Evolutionary conservation across 129 eudicot genomes (phyloP), one percentile per base, ranked within the genome.

Genomic region (Flaveria trinervia): DNA sequence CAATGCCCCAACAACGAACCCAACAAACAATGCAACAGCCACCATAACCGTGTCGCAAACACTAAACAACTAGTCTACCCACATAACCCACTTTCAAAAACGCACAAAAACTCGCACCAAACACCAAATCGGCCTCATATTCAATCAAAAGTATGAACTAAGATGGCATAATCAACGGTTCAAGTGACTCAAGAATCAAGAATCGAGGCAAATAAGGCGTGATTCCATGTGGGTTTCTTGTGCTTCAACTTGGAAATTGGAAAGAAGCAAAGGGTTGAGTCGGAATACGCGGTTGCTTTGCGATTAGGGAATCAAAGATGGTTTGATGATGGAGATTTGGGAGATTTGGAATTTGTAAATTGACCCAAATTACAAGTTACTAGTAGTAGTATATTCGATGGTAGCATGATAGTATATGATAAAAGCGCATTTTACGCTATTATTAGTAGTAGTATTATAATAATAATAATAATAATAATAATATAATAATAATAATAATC

Each of bases 1-100:
- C n/a, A 88, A 57, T 52, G 78, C 93, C 55, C 96, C 96, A 56
- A 86, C 50, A 25, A 88, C 70, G 65, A 88, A 88, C 54, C 85
- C 89, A 6, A 79, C 10, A 9, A 81, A 65, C 82, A 90, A 50
- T 26, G 86, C 73, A 77, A 87, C 65, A 73, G 79, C 67, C 83
- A 83, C 75, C 83, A 79, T 80, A 52, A 26, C 56, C 75, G 59
- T 20, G 22, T 44, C 7, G 1, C 8, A 36, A 36, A 36, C 41
- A 36, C 41, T 36, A 36, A 36, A 5, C 7, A 0, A 36, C 41
- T 30, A 36, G 17, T 61, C 48, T n/a, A 52, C 4, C 36, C 36
- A 30, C 36, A 30, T 30, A 30, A 25, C 78, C 75, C 28, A 71
- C 17, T 71, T 28, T 18, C 62, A 52, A 33, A 7, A 71, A 71